Evolutionary conservation across 192 early-diverging fungal species (phyloP).

Genomic region (Phlyctochytrium arcticum): DNA sequence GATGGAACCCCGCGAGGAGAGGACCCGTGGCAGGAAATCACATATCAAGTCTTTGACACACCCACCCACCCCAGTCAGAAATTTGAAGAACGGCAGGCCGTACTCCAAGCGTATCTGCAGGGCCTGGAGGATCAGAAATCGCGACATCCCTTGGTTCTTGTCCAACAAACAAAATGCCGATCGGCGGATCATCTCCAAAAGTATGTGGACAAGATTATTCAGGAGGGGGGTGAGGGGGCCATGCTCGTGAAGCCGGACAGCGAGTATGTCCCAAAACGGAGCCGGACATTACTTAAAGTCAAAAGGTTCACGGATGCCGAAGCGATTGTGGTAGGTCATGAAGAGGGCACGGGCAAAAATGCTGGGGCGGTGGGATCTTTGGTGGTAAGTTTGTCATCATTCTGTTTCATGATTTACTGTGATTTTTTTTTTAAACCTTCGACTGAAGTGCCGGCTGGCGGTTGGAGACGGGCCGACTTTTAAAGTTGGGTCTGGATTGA

Average conservation of each 20-base stretch:
- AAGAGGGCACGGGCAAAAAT: slow-evolving; percentile 57
- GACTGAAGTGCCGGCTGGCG: slow-evolving; percentile 48
- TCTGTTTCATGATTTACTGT: not conserved
- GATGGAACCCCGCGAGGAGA: no score
- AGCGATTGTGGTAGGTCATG: slow-evolving; percentile 54
- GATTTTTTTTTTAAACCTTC: not conserved
- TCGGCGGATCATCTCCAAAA: slow-evolving; percentile 40
- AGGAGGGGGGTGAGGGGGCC: slow-evolving; percentile 63
- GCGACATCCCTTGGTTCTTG: slow-evolving; percentile 34
- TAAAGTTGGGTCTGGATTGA: slow-evolving; percentile 65
- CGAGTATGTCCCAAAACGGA: slow-evolving; percentile 47
- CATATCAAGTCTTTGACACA: slow-evolving; percentile 62
- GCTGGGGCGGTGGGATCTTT: slow-evolving; percentile 53
- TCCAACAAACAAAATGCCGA: slow-evolving; percentile 45
- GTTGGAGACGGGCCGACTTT: slow-evolving; percentile 61
- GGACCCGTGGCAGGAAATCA: slow-evolving; percentile 43
- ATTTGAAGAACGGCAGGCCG: slow-evolving; percentile 52
- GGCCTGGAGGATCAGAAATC: not conserved
- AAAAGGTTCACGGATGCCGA: slow-evolving; percentile 73
- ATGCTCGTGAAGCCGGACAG: slow-evolving; percentile 49
- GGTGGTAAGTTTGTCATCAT: slow-evolving; percentile 16
- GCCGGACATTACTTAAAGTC: slow-evolving; percentile 58
- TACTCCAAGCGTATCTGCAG: slow-evolving; percentile 34
- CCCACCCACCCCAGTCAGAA: slow-evolving; percentile 40
- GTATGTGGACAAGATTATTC: slow-evolving; percentile 49